These are phyloP conservation scores for Zarea fungicola DNA, from an alignment of 2,329 filamentous ascomycete genomes.

Conservation along the genomic window DNA sequence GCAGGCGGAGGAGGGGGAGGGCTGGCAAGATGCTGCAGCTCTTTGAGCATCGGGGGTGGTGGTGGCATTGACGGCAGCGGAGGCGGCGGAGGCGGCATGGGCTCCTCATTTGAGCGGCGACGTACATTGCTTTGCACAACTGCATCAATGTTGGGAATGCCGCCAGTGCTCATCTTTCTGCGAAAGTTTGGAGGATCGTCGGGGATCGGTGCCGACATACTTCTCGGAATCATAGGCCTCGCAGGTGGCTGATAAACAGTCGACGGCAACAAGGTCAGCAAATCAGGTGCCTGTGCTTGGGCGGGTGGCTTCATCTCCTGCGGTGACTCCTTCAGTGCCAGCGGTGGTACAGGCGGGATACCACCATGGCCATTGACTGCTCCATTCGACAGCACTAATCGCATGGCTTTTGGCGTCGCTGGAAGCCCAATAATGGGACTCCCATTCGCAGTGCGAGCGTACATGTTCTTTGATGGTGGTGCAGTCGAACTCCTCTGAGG, in stretches of 20 bases:
- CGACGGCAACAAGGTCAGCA: constrained; percentile 49
- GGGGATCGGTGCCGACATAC: constrained; percentile 55
- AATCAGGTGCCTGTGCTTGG: constrained; percentile 17
- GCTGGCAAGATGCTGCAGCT: constrained; percentile 56
- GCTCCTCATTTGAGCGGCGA: constrained; percentile 46
- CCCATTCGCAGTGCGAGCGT: constrained; percentile 34
- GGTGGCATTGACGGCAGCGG: constrained; percentile 38
- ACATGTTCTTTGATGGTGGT: constrained; percentile 49
- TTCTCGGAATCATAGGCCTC: constrained; percentile 47
- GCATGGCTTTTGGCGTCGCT: constrained; percentile 87
- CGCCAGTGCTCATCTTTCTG: constrained; percentile 32
- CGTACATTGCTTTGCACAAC: constrained; percentile 32
- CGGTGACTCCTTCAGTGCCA: constrained; percentile 22
- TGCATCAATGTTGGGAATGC: constrained; percentile 45
- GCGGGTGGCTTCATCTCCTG: constrained; percentile 29
- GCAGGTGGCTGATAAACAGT: constrained; percentile 55
- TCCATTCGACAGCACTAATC: constrained; percentile 62
- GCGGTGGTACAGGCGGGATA: neutral
- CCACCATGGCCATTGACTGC: constrained; percentile 20
- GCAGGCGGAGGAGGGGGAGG: constrained; percentile 59
- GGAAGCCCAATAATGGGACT: constrained; percentile 69
- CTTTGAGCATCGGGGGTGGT: constrained; percentile 51
- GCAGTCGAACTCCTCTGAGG: constrained; percentile 62
- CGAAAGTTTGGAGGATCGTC: constrained; percentile 28
- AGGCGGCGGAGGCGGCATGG: constrained; percentile 44